phyloP scores from a whole-genome alignment of 345 rosid genomes.

The Turritis glabra region DNA sequence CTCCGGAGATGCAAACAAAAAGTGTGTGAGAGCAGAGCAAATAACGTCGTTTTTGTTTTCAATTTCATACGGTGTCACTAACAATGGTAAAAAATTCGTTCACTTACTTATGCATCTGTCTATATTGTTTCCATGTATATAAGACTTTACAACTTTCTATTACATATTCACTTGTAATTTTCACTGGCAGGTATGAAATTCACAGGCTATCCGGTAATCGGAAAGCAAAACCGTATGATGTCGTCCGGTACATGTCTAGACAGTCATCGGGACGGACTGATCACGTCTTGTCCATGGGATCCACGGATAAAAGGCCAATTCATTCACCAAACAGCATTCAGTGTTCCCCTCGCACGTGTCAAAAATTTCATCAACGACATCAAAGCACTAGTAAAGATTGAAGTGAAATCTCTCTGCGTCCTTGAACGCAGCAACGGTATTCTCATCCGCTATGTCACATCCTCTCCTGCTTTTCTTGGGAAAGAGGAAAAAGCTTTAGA shows the following conservation, averaged over 20 bases:
- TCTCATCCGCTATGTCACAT: slow-evolving; percentile 71
- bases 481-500: slow-evolving; percentile 68
- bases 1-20: slow-evolving; percentile 27
- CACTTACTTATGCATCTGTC: not conserved
- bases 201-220: slow-evolving; percentile 72
- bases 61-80: slow-evolving; percentile 51
- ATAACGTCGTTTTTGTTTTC: slow-evolving; percentile 21
- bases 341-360: slow-evolving; percentile 46
- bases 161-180: not conserved
- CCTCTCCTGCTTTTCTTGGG: slow-evolving; percentile 65
- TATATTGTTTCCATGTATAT: not conserved
- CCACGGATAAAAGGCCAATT: slow-evolving; percentile 60
- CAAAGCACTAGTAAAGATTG: slow-evolving; percentile 49
- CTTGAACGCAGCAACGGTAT: slow-evolving; percentile 60
- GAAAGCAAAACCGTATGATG: slow-evolving; percentile 62
- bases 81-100: slow-evolving; percentile 52
- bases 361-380: slow-evolving; percentile 61
- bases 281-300: slow-evolving; percentile 76
- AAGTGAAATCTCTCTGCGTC: slow-evolving; percentile 50
- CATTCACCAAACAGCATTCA: slow-evolving; percentile 59
- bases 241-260: slow-evolving; percentile 78
- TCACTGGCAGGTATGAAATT: slow-evolving; percentile 44
- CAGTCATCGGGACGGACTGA: slow-evolving; percentile 41
- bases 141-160: not conserved
- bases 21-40: slow-evolving; percentile 37